Evolutionary conservation across 73 alveolate species (phyloP).

Genomic region (Symbiodinium natans): DNA sequence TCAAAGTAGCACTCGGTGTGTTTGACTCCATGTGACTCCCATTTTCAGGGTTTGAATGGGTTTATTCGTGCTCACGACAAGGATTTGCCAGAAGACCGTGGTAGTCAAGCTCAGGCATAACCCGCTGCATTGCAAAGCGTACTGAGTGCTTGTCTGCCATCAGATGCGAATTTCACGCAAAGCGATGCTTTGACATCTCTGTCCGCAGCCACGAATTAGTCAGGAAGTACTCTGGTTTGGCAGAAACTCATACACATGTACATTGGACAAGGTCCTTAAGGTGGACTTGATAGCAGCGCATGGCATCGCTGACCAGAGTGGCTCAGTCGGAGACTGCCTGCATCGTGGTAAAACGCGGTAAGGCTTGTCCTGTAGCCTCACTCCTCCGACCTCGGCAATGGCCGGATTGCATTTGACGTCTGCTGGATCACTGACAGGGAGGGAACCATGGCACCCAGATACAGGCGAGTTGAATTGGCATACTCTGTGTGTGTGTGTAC

Average conservation of each 20-base stretch:
- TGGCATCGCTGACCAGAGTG: no score
- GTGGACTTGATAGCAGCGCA: no score
- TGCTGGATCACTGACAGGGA: background rate
- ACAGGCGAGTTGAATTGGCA: background rate
- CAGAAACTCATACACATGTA: no score
- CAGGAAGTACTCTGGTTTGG: background rate
- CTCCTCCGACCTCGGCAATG: no score
- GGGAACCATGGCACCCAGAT: slow-evolving; percentile 2
- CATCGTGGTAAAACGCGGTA: no score
- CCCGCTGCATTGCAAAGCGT: background rate
- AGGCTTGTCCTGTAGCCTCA: no score
- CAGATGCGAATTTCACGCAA: no score
- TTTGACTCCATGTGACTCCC: background rate
- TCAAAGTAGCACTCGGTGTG: no score
- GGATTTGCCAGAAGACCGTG: slow-evolving; percentile 72
- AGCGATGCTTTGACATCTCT: background rate
- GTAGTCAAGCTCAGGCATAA: slow-evolving; percentile 49
- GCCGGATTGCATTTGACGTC: background rate
- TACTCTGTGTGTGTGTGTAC: background rate
- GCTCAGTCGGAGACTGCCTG: no score
- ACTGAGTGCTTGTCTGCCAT: background rate
- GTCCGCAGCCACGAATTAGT: background rate
- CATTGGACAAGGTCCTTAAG: no score
- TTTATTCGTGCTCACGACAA: background rate
- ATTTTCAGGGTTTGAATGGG: background rate